Conservation (phyloP, 257 asterid genomes). For the Voacanga thouarsii region DNA sequence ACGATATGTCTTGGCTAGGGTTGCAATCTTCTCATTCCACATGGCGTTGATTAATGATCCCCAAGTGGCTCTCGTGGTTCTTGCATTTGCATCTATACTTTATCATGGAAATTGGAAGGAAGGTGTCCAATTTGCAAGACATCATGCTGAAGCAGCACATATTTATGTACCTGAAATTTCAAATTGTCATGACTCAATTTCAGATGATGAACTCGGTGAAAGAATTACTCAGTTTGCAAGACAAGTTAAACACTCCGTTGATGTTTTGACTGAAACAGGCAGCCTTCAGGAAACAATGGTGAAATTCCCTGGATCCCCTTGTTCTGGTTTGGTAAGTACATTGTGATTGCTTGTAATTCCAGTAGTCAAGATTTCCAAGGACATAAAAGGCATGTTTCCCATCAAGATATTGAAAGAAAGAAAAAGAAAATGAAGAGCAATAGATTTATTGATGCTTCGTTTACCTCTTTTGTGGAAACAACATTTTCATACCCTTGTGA, state of each 20-base stretch:
- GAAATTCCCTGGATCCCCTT: conserved; percentile 53
- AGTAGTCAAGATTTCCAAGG: background rate
- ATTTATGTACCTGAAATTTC: conserved; percentile 59
- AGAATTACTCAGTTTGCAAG: conserved; percentile 45
- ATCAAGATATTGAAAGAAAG: background rate
- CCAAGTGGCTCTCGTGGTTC: conserved; percentile 56
- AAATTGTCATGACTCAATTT: conserved; percentile 33
- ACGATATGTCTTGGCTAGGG: conserved; percentile 51
- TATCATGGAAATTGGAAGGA: conserved; percentile 60
- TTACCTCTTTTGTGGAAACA: background rate
- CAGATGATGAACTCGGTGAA: conserved; percentile 69
- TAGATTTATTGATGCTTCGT: background rate
- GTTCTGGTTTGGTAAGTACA: conserved; percentile 63
- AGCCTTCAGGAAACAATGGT: conserved; percentile 52
- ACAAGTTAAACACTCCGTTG: conserved; percentile 45
- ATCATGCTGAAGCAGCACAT: conserved; percentile 44
- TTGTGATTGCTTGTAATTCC: conserved; percentile 17
- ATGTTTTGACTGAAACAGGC: conserved; percentile 38
- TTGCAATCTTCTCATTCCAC: conserved; percentile 74
- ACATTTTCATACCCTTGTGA: background rate
- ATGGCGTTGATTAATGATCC: conserved; percentile 59
- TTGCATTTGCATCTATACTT: conserved; percentile 80
- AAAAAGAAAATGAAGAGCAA: background rate
- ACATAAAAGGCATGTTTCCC: background rate
- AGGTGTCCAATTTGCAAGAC: conserved; percentile 60